Evolutionary conservation across 495 filamentous ascomycete genomes (phyloP).

Genomic region (Podospora comata): DNA sequence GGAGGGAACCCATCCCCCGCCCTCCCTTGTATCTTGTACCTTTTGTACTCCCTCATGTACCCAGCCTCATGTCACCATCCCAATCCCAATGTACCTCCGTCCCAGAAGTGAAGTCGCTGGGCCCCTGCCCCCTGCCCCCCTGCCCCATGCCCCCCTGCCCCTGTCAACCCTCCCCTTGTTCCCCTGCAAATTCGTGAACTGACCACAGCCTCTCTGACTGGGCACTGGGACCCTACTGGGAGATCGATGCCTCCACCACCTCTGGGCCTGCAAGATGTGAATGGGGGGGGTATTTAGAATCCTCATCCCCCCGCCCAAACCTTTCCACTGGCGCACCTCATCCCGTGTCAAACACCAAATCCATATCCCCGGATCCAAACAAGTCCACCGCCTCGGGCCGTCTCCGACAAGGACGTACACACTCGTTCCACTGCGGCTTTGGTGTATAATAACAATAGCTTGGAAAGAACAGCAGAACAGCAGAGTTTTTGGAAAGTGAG

Average conservation of each 20-base stretch:
- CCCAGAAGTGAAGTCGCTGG: slow-evolving; percentile 4
- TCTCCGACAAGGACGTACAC: slow-evolving; percentile 9
- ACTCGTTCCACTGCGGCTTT: slow-evolving; percentile 1
- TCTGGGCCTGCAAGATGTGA: slow-evolving; percentile 26
- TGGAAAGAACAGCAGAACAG: neutral
- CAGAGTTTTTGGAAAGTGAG: no score
- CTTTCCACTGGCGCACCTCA: slow-evolving; percentile 15
- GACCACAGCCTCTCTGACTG: slow-evolving; percentile 30
- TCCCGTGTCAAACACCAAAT: slow-evolving; percentile 21
- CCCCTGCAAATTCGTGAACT: slow-evolving; percentile 1
- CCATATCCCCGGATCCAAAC: slow-evolving; percentile 17
- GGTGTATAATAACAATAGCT: neutral
- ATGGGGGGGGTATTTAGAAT: slow-evolving; percentile 34
- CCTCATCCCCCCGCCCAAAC: slow-evolving; percentile 27
- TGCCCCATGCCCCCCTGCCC: slow-evolving; percentile 18
- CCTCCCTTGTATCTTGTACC: slow-evolving; percentile 16
- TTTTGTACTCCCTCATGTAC: slow-evolving; percentile 16
- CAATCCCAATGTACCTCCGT: slow-evolving; percentile 17
- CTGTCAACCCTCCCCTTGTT: slow-evolving; percentile 8
- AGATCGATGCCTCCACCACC: slow-evolving; percentile 37
- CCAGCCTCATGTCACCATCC: slow-evolving; percentile 24
- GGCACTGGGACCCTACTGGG: slow-evolving; percentile 25
- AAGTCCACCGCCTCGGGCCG: slow-evolving; percentile 6
- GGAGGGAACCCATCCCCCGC: slow-evolving; percentile 27
- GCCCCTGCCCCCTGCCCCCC: slow-evolving; percentile 11